Evolutionary conservation across 139 green algal genomes (phyloP), one percentile per base, ranked within the genome.

Genomic region (Auxenochlorella pyrenoidosa): DNA sequence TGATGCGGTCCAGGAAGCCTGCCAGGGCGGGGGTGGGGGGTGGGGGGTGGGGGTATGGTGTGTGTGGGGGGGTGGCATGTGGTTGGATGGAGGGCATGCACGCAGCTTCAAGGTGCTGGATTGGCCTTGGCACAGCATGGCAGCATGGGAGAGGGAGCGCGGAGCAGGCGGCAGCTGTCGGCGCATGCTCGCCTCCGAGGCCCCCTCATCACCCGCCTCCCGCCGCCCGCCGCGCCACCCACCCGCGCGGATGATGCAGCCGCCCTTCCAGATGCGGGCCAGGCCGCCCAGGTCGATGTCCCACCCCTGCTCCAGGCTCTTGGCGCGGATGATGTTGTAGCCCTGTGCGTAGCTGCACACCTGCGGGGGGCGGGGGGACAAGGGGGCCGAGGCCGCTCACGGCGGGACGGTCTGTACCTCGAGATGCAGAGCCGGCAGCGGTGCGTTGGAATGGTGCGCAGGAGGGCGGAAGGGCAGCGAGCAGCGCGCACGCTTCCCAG

Each of bases 261-360:
- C 98, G 83, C 98, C 98, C 96, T 99, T 99, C 97, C 97, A 99
- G 93, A 98, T 99, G 84, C 97, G 93, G 18, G 95, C 96, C 43
- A 99, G 94, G 38, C 92, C 92, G 24, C 95, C 97, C 79, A 99
- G 92, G 91, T 99, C 92, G 40, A 99, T 88, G 86, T 91, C 83
- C 98, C 98, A 99, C n/a, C 79, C 92, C 92, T 97, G 93, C 88
- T 97, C 97, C 15, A 93, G 84, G 83, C 92, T 97, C 95, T 99
- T 99, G 70, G 97, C 95, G 51, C 95, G 90, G 91, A 99, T 99
- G 90, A 99, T 96, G 93, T 99, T 99, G 94, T 99, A 97, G 87
- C 98, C 98, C 93, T 99, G 96, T 8, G 97, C 96, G 88, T 99
- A 99, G 58, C 86, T 95, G 94, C 94, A 98, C 89, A 99, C 66